Conservation (phyloP, 2,329 filamentous ascomycete genomes). For the Calonectria naviculata region DNA sequence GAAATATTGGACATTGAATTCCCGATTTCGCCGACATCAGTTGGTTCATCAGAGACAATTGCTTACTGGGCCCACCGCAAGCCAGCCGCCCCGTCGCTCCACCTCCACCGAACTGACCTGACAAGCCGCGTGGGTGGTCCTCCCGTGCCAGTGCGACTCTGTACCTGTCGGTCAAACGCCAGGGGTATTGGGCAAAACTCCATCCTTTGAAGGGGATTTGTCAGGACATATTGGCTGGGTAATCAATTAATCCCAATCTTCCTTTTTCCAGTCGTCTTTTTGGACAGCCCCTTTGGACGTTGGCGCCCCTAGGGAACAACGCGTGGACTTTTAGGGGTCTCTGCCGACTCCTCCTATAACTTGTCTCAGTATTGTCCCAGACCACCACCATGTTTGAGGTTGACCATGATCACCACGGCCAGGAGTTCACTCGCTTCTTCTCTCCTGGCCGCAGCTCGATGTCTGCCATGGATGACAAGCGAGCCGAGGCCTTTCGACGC, state of each 20-base stretch:
- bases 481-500: constrained; percentile 40
- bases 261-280: neutral
- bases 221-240: neutral
- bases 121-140: constrained; percentile 16
- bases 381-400: constrained; percentile 39
- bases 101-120: constrained; percentile 24
- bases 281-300: neutral
- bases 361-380: constrained; percentile 15
- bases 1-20: constrained; percentile 16
- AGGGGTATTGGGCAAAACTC: constrained; percentile 11
- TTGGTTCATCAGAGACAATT: neutral
- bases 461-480: constrained; percentile 40
- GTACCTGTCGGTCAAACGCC: constrained; percentile 14
- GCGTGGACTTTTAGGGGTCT: constrained; percentile 1
- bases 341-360: constrained; percentile 5
- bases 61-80: neutral
- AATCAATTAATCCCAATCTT: neutral
- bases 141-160: constrained; percentile 3
- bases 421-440: constrained; percentile 41
- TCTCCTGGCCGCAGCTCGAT: constrained; percentile 41
- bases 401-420: constrained; percentile 38
- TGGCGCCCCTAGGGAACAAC: neutral
- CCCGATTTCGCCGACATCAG: constrained; percentile 1
- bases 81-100: constrained; percentile 9
- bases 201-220: neutral